A percentile compares a stretch with the other conserved stretches of the same genome.
phyloP scores from a whole-genome alignment of 1,139 yeast species.

The Hyphopichia buzzinii region DNA sequence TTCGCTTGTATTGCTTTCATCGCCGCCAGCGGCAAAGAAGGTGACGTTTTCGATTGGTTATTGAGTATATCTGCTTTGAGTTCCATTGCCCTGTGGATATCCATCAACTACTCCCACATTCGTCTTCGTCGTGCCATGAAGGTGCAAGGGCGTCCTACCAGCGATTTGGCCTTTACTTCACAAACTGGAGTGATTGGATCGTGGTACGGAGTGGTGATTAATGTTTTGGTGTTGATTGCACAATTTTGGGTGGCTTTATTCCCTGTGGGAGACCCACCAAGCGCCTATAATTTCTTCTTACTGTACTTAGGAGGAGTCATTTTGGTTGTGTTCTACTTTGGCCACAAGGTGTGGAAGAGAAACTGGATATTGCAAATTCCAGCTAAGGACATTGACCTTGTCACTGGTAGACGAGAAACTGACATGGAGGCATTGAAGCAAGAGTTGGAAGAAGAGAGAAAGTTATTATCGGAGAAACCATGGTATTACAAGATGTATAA shows the following conservation, averaged over 20 bases:
- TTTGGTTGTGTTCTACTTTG: constrained; percentile 33
- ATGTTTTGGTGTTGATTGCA: constrained; percentile 51
- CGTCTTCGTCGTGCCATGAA: constrained; percentile 35
- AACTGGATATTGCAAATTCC: constrained; percentile 35
- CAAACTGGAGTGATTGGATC: constrained; percentile 60
- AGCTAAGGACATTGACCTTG: constrained; percentile 40
- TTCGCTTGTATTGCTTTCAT: constrained; percentile 41
- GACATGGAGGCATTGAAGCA: constrained; percentile 42
- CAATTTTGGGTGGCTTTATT: constrained; percentile 48
- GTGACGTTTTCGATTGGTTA: constrained; percentile 35
- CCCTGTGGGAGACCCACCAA: constrained; percentile 37
- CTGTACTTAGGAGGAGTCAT: constrained; percentile 39
- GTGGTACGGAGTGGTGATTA: constrained; percentile 44
- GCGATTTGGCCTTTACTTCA: constrained; percentile 53
- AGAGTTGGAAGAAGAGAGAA: constrained; percentile 41
- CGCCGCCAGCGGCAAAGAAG: constrained; percentile 35
- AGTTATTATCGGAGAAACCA: constrained; percentile 32
- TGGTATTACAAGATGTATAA: constrained; percentile 30
- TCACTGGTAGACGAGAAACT: constrained; percentile 41
- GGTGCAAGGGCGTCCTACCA: constrained; percentile 39
- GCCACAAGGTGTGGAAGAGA: constrained; percentile 41
- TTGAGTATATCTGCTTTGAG: constrained; percentile 38
- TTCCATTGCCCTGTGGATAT: constrained; percentile 41
- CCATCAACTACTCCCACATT: constrained; percentile 36
- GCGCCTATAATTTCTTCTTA: constrained; percentile 34